Evolutionary conservation across 2,329 filamentous ascomycete genomes (phyloP).

Genomic region (Botrytis sinoallii): DNA sequence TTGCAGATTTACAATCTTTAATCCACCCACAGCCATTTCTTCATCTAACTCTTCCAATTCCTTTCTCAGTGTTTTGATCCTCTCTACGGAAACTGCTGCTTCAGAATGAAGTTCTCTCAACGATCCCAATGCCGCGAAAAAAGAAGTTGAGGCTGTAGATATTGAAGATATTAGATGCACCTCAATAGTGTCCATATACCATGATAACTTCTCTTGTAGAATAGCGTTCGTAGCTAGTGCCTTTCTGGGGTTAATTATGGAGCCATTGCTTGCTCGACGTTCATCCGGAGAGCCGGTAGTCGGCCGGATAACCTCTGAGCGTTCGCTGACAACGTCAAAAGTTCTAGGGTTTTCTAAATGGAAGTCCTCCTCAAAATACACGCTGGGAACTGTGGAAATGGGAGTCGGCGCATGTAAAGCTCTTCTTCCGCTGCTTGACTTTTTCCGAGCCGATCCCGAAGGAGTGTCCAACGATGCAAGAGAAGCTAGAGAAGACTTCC

Average conservation of each 20-base stretch:
- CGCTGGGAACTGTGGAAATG: conserved; percentile 83
- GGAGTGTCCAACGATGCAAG: conserved; percentile 38
- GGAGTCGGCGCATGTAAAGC: conserved; percentile 73
- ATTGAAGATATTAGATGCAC: conserved; percentile 96
- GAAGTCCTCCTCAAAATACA: conserved; percentile 95
- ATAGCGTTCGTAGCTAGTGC: conserved; percentile 95
- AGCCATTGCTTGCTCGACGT: conserved; percentile 55
- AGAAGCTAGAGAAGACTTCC: conserved; percentile 43
- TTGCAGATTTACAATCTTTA: conserved; percentile 82
- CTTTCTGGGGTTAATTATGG: conserved; percentile 66
- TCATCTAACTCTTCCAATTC: conserved; percentile 79
- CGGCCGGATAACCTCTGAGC: conserved; percentile 81
- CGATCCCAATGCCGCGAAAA: conserved; percentile 91
- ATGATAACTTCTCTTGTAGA: conserved; percentile 94
- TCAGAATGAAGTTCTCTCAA: conserved; percentile 88
- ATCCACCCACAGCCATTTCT: conserved; percentile 79
- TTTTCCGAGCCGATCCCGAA: conserved; percentile 42
- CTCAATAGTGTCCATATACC: conserved; percentile 99
- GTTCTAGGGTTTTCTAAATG: conserved; percentile 93
- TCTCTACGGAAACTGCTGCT: conserved; percentile 82
- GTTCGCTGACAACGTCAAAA: conserved; percentile 94
- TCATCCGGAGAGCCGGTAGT: conserved; percentile 53
- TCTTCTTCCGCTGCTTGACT: conserved; percentile 54
- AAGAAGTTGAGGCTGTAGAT: conserved; percentile 90
- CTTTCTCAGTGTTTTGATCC: conserved; percentile 75